phyloP scores from a whole-genome alignment of 768 basidiomycete genomes.

The Glaciozyma antarctica region DNA sequence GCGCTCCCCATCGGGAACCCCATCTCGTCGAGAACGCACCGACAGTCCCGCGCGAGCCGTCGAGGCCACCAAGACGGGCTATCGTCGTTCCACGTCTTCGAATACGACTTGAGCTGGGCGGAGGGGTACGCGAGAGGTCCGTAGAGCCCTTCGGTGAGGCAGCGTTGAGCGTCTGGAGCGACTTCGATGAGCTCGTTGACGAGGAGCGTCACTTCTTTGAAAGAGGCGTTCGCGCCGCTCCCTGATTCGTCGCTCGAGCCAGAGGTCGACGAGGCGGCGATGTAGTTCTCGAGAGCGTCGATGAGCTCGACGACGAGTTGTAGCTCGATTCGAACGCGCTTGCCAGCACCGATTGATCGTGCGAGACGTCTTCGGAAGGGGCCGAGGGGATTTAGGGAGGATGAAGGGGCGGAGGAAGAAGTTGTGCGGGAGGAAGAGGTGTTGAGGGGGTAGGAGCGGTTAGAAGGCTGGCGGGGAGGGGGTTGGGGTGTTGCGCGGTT shows the following conservation, averaged over 20 bases:
- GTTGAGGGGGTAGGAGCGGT: background rate
- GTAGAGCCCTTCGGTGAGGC: conserved; percentile 21
- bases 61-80: conserved; percentile 21
- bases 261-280: background rate
- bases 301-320: conserved; percentile 29
- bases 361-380: conserved; percentile 28
- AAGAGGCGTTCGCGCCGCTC: background rate
- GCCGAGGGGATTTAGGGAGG: conserved; percentile 13
- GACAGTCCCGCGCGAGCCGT: conserved; percentile 14
- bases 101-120: background rate
- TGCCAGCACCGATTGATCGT: conserved; percentile 5
- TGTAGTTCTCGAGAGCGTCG: conserved; percentile 28
- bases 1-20: background rate
- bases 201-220: conserved; percentile 24
- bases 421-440: background rate
- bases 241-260: background rate
- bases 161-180: conserved; percentile 22
- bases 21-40: conserved; percentile 22
- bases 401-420: background rate
- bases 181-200: conserved; percentile 25
- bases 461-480: no score
- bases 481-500: no score
- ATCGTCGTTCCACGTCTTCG: background rate
- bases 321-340: conserved; percentile 11
- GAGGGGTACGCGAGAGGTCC: conserved; percentile 17